Conservation (phyloP, 331 rosid genomes). For the Rhamnella rubrinervis region DNA sequence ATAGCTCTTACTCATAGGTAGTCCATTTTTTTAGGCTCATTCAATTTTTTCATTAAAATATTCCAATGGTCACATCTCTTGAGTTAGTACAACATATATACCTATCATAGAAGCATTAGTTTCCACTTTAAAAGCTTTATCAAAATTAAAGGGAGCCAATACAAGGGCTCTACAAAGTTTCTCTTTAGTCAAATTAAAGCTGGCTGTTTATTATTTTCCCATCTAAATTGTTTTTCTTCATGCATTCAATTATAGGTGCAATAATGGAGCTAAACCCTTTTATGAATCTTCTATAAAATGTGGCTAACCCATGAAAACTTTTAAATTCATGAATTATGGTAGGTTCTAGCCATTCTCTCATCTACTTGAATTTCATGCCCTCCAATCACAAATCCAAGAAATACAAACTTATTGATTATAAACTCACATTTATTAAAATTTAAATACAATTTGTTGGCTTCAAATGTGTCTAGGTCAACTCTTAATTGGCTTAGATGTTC, state of each 20-base stretch:
- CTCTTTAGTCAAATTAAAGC: not conserved
- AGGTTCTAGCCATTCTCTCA: not conserved
- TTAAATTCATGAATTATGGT: not conserved
- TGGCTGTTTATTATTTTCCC: not conserved
- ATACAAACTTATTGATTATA: not conserved
- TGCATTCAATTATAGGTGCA: not conserved
- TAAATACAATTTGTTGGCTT: not conserved
- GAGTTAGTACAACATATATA: no score
- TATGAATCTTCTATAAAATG: not conserved
- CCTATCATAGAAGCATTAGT: not conserved
- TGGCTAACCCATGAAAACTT: not conserved
- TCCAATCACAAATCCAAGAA: not conserved
- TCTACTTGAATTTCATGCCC: not conserved
- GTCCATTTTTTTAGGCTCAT: no score
- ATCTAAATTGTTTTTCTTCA: not conserved
- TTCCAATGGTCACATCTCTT: no score
- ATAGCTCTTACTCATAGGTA: no score
- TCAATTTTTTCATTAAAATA: no score
- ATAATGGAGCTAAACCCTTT: not conserved
- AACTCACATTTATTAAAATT: not conserved
- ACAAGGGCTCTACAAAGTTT: not conserved
- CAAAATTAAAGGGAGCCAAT: not conserved
- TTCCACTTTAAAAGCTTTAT: not conserved
- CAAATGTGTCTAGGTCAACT: not conserved
- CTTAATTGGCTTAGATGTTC: not conserved